Evolutionary conservation across 306 rosid genomes (phyloP), one percentile per base, ranked within the genome.

Genomic region (Betula pendula): DNA sequence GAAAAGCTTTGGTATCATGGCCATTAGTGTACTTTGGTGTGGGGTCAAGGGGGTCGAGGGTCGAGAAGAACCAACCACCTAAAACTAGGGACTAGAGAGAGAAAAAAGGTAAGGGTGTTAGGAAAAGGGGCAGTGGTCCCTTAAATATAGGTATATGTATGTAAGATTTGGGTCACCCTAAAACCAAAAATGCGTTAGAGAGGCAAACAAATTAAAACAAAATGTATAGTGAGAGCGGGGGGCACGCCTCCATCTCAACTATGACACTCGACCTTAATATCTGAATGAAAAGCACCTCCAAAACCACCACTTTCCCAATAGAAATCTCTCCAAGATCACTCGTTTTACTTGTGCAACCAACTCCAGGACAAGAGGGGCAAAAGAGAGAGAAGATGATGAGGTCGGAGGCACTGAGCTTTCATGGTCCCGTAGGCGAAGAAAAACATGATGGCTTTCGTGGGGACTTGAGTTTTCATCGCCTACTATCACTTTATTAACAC

Each of bases 331-430:
- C 40, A 8, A 5, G 70, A 51, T 58, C 50, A 68, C 73, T 60
- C 74, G 72, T 84, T 78, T 81, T 75, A 75, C 75, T 73, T 72
- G 75, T 82, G 80, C 84, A 79, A 82, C 85, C 85, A 84, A 75
- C 84, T 77, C 86, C 67, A 70, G 79, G 83, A 84, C 81, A 78
- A 69, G 73, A 47, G 56, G 56, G 71, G 76, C 76, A 76, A 76
- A 71, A 67, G 68, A 68, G 78, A 68, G 83, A 75, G 71, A 82
- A 75, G 71, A 82, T 79, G 81, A 84, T 80, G 85, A 83, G 87
- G 88, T 87, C 90, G 88, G 90, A 82, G 90, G 67, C 84, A 84
- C 90, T 84, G 85, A 87, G 90, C 90, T 80, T 77, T 84, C 87
- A 38, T 55, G 81, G 88, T 27, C 80, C 79, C 71, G 50, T 25